Conservation (phyloP, 441 rosid genomes). For the Corymbia calophylla region DNA sequence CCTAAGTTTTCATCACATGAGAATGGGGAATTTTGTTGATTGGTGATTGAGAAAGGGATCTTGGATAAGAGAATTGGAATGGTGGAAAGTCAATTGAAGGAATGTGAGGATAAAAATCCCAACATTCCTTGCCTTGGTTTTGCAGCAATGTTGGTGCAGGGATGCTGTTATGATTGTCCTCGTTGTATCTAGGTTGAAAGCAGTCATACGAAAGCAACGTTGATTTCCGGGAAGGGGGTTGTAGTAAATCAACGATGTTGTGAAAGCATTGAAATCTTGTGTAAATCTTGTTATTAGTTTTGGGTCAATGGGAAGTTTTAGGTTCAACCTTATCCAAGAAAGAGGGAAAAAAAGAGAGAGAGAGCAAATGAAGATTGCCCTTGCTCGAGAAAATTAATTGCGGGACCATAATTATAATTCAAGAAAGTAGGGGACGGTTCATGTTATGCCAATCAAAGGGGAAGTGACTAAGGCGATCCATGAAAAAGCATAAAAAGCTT, state of each 20-base stretch:
- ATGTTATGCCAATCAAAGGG: not conserved
- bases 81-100: not conserved
- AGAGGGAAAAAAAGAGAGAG: not conserved
- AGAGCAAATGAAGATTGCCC: not conserved
- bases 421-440: not conserved
- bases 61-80: not conserved
- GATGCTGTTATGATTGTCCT: not conserved
- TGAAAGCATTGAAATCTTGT: too few relatives aligned
- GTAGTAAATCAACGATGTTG: too few relatives aligned
- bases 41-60: not conserved
- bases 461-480: not conserved
- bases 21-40: not conserved
- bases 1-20: not conserved
- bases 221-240: too few relatives aligned
- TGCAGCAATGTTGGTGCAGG: not conserved
- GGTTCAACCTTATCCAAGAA: not conserved
- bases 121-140: not conserved
- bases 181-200: not conserved
- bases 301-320: too few relatives aligned
- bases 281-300: too few relatives aligned
- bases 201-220: too few relatives aligned
- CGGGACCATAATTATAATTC: not conserved
- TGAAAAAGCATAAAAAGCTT: not conserved
- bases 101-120: not conserved
- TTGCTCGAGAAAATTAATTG: not conserved